Evolutionary conservation across 805 yeast species (phyloP), one percentile per base, ranked within the genome.

Genomic region (Candida bentonensis): DNA sequence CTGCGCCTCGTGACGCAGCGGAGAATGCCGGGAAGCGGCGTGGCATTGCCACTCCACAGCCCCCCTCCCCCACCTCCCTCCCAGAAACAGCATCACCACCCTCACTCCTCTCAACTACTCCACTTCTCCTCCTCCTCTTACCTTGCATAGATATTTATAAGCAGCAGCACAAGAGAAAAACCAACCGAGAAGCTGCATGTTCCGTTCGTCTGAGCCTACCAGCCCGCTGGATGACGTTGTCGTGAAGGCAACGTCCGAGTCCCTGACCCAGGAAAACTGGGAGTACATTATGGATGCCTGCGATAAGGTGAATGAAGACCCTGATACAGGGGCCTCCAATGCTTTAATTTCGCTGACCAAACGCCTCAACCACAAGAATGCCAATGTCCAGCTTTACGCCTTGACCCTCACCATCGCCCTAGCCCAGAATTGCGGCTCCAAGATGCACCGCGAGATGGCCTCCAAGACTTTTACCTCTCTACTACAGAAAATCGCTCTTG

Each of bases 341-440:
- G 71, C 74, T 4, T 66, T 79, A 21, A 53, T 61, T 21, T 58
- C 73, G 1, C 58, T 81, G 15, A 64, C 66, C 46, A 61, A 65
- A 28, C 69, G 81, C 43, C 61, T 82, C 22, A 22, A 66, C 67
- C 28, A 62, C 65, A 41, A 43, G 22, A 79, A 78, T 53, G 88
- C 83, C 20, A 82, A 82, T 57, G 76, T 78, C 2, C 72, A 79
- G 34, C 59, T 82, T 42, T 68, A 83, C 55, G 62, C 82, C 0
- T 55, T 82, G 42, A 64, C 68, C 7, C 56, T 67, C 39, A 53
- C 79, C 20, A 70, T 72, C 23, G 74, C 86, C 3, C 54, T 82
- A 23, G 84, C 86, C 2, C 86, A 81, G 56, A 82, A 82, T 58
- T 81, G 89, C 59, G 88, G 88, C 2, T 74, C 85, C 11, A 69